Evolutionary conservation across 2,329 filamentous ascomycete species (phyloP), one percentile per base, ranked within the genome.

Genomic region (Fusarium staphyleae): DNA sequence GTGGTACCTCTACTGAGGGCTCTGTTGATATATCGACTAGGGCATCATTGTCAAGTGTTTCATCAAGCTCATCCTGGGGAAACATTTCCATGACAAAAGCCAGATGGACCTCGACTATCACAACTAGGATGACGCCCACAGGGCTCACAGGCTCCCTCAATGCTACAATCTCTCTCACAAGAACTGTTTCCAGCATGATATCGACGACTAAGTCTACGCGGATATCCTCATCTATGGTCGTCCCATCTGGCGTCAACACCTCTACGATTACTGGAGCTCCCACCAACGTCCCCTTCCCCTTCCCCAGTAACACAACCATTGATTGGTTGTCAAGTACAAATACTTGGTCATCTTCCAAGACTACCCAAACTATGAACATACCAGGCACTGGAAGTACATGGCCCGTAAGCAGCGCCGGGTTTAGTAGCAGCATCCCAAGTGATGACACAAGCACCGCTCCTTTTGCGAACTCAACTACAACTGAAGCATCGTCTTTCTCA

Each of bases 401-500:
- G 19, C 52, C 51, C 36, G 8, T 13, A 4, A 29, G 22, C 18
- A 41, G 37, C 34, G 53, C 64, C 18, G 44, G 37, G 3, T 43
- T 53, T 24, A 50, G 45, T 29, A 43, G 39, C n/a, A 37, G 52
- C 15, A 28, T 48, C 24, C 49, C 43, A 10, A 54, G 39, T 16
- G 46, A 35, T 11, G 28, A 41, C 4, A 48, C 24, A 11, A 56
- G 46, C 28, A 59, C 60, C 13, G 42, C 50, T 3, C 42, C 65
- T 3, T 65, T 49, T 33, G 30, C 14, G 11, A 69, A 67, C 39
- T 60, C 57, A 6, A 60, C 65, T 10, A 32, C 22, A 15, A 30
- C 19, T 14, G 37, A 42, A 14, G 36, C 48, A 18, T 52, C 47
- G 4, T 24, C 43, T 12, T 43, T 42, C 24, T 12, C 45, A 24